phyloP scores from a whole-genome alignment of 148 eudicot species.

The Camellia granthamiana region DNA sequence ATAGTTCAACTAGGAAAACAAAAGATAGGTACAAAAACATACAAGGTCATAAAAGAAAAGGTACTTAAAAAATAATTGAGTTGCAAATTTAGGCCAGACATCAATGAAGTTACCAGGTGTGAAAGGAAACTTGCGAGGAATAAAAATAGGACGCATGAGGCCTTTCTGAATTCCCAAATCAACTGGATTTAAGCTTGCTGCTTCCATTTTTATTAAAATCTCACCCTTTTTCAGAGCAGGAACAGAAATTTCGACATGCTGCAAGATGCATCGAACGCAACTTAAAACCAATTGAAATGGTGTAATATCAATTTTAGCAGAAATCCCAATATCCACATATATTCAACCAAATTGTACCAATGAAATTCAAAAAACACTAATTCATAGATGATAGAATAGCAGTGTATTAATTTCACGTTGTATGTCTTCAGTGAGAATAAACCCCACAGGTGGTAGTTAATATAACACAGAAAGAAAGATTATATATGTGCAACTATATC shows the following conservation, averaged over 20 bases:
- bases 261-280: conserved; percentile 20
- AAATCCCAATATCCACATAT: no score
- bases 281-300: not conserved
- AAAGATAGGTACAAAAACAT: not conserved
- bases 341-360: no score
- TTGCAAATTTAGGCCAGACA: not conserved
- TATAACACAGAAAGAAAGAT: no score
- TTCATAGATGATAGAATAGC: no score
- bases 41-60: not conserved
- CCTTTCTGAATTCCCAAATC: conserved; percentile 77
- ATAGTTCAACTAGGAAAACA: not conserved
- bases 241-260: conserved; percentile 75
- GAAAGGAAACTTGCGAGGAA: conserved; percentile 60
- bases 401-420: no score
- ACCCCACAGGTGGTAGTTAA: no score
- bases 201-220: conserved; percentile 71
- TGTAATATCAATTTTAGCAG: no score
- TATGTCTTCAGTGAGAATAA: no score
- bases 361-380: no score
- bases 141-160: conserved; percentile 41
- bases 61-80: not conserved
- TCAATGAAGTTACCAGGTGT: conserved; percentile 52
- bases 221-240: conserved; percentile 65
- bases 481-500: no score
- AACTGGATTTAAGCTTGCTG: conserved; percentile 65